Evolutionary conservation across 2,329 filamentous ascomycete species (phyloP).

Genomic region (Exutisphaerella laricina): DNA sequence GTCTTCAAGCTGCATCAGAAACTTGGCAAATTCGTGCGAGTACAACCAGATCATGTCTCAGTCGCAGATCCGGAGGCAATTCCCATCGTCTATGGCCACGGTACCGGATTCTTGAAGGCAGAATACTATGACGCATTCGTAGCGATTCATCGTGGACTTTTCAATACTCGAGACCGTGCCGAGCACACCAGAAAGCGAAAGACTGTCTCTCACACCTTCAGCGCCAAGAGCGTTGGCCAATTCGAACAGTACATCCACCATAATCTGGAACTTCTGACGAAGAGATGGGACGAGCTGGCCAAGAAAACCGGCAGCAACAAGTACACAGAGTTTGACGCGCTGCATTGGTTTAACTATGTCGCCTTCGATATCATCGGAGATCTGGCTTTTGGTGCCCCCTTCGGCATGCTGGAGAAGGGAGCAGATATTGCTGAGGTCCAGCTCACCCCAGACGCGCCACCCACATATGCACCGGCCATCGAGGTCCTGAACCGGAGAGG

Average conservation of each 20-base stretch:
- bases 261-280: constrained; percentile 69
- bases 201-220: constrained; percentile 81
- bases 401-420: constrained; percentile 78
- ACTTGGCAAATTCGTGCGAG: constrained; percentile 71
- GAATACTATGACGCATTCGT: constrained; percentile 92
- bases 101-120: constrained; percentile 48
- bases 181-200: constrained; percentile 89
- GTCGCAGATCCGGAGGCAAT: constrained; percentile 78
- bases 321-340: constrained; percentile 51
- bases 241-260: constrained; percentile 76
- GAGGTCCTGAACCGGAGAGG: constrained; percentile 84
- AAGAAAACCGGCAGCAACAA: constrained; percentile 51
- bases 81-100: constrained; percentile 64
- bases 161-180: constrained; percentile 77
- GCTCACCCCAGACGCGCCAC: constrained; percentile 26
- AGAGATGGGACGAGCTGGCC: constrained; percentile 64
- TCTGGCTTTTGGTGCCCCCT: constrained; percentile 56
- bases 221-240: constrained; percentile 69
- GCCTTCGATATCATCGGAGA: constrained; percentile 73
- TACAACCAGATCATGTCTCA: constrained; percentile 79
- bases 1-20: constrained; percentile 70
- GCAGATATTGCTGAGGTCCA: constrained; percentile 31
- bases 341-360: constrained; percentile 72
- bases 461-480: constrained; percentile 52
- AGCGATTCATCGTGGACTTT: constrained; percentile 75